Conservation (phyloP, 495 filamentous ascomycete genomes). For the Hypoxylon trugodes region DNA sequence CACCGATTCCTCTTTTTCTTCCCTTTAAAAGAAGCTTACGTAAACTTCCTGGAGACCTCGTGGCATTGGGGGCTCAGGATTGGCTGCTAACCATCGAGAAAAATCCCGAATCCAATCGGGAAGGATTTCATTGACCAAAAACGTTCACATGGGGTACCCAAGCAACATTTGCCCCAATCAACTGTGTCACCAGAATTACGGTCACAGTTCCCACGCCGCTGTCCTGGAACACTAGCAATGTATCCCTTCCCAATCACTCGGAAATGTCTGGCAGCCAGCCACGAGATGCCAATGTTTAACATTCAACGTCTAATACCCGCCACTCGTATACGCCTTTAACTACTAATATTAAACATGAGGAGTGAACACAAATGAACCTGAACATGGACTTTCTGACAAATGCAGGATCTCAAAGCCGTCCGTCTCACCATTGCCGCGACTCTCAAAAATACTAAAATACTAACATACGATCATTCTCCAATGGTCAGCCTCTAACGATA, state of each 20-base stretch:
- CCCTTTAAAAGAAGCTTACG: constrained; percentile 18
- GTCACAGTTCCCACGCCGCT: constrained; percentile 24
- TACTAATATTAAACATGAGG: too few species aligned
- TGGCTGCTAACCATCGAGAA: constrained; percentile 23
- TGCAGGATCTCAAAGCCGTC: too few species aligned
- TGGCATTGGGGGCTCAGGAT: constrained; percentile 26
- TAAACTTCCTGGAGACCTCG: constrained; percentile 36
- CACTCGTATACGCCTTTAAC: too few species aligned
- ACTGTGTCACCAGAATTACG: constrained; percentile 29
- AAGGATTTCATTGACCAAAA: constrained; percentile 32
- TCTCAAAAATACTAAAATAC: too few species aligned
- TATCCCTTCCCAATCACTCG: constrained; percentile 30
- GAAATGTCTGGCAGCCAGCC: constrained; percentile 21
- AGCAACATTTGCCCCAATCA: constrained; percentile 28
- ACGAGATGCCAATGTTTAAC: constrained; percentile 1
- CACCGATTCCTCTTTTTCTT: too few species aligned
- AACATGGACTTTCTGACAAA: too few species aligned
- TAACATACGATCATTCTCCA: not conserved
- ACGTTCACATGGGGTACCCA: constrained; percentile 20
- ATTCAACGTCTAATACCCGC: not conserved
- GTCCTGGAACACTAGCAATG: constrained; percentile 32
- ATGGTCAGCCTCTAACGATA: too few species aligned
- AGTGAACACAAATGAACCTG: too few species aligned
- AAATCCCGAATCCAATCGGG: constrained; percentile 41
- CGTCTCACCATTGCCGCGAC: too few species aligned